phyloP scores from a whole-genome alignment of 805 yeast species.

The Ogataea thermomethanolica region DNA sequence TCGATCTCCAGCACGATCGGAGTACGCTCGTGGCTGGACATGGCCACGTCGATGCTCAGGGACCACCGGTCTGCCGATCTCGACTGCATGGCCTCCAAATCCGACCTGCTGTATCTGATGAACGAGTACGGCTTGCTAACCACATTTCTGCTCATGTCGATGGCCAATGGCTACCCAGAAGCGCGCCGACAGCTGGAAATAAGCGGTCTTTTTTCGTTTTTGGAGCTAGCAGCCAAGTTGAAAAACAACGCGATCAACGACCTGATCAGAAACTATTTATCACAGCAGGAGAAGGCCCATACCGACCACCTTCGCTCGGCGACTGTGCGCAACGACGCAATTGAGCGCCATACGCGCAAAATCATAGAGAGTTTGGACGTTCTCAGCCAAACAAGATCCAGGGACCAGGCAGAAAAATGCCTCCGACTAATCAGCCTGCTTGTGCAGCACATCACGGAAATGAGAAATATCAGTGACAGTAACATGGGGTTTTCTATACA shows the following conservation, averaged over 20 bases:
- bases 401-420: constrained; percentile 6
- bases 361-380: constrained; percentile 14
- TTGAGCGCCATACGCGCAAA: constrained; percentile 3
- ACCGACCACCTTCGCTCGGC: background rate
- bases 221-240: constrained; percentile 49
- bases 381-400: constrained; percentile 9
- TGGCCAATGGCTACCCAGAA: constrained; percentile 54
- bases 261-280: constrained; percentile 58
- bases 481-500: constrained; percentile 16
- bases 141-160: constrained; percentile 63
- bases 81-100: background rate
- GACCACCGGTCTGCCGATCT: background rate
- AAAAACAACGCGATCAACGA: constrained; percentile 58
- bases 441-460: constrained; percentile 12
- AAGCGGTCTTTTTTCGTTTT: constrained; percentile 51
- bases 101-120: constrained; percentile 8
- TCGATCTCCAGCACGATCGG: background rate
- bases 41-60: constrained; percentile 16
- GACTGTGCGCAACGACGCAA: background rate
- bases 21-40: constrained; percentile 15
- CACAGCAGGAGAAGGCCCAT: constrained; percentile 41
- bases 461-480: constrained; percentile 9
- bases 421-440: constrained; percentile 12
- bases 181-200: constrained; percentile 59
- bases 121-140: constrained; percentile 68